Conservation (phyloP, 306 rosid species). For the Gynostemma pentaphyllum region DNA sequence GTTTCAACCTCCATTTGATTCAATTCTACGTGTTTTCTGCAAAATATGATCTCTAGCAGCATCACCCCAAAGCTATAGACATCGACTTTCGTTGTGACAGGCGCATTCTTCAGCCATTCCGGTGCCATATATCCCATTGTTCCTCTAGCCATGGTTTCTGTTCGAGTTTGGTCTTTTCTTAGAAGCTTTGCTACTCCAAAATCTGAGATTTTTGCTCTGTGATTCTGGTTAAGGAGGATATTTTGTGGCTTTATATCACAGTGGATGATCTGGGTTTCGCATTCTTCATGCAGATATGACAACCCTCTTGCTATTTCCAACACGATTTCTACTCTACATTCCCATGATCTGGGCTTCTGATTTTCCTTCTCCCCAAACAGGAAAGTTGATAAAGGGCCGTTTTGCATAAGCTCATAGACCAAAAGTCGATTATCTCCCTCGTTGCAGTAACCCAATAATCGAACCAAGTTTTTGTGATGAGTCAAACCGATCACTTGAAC, state of each 20-base stretch:
- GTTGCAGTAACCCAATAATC: conserved; percentile 24
- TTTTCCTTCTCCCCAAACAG: conserved; percentile 11
- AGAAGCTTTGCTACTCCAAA: not conserved
- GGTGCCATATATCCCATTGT: not conserved
- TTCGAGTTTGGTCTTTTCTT: not conserved
- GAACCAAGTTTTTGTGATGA: conserved; percentile 18
- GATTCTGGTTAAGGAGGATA: not conserved
- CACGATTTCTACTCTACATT: conserved; percentile 13
- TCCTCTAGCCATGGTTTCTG: not conserved
- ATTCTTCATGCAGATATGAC: not conserved
- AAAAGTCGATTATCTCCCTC: conserved; percentile 21
- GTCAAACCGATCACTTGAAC: conserved; percentile 15
- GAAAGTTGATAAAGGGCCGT: conserved; percentile 22
- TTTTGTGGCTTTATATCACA: not conserved
- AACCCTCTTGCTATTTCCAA: not conserved
- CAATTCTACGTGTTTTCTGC: not conserved
- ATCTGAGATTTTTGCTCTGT: not conserved
- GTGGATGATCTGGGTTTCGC: conserved; percentile 1
- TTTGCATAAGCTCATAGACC: conserved; percentile 27
- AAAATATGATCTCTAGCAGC: not conserved
- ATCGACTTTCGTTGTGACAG: not conserved
- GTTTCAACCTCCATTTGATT: too few species aligned
- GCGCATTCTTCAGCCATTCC: not conserved
- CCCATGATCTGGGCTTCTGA: conserved; percentile 19
- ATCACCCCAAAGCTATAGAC: not conserved